Base-by-base conservation (phyloP, 2,329 filamentous ascomycete genomes). In the Ceratocystis papillata region DNA sequence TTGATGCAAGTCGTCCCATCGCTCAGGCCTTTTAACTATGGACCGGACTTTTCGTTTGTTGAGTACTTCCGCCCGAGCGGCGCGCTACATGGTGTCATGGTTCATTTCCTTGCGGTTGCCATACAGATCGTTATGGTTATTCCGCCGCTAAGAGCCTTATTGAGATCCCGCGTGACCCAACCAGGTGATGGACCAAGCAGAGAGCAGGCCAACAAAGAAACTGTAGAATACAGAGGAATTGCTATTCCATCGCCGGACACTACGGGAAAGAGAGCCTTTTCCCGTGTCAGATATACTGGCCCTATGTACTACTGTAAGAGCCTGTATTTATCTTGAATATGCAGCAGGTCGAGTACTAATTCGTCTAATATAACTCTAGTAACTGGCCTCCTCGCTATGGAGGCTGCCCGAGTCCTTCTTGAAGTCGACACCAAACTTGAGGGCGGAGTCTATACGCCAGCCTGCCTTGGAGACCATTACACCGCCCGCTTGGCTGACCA, bases 381-480 rank as follows among this genome's bases (percentile, higher is more conserved):
- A 63, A 90, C 87, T 3, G 88, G 81, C 0, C 72, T 85, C 20
- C 78, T 87, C 33, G 72, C 89, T 15, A 80, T 81, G 1, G 80
- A 90, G 70, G 87, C 81, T 12, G 88, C 87, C 3, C 76, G 82
- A 48, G 84, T 84, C 0, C 77, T 92, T 41, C 76, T 90, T 17
- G 79, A 87, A 67, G 85, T 87, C 48, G 79, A 85, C 15, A 75
- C 83, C 12, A 74, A 79, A 45, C 75, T 89, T 12, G 79, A 78
- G 1, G 88, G 88, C 20, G 88, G 88, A 2, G 76, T 90, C 28
- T 83, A 88, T 69, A 92, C 89, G 1, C 85, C 88, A 0, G 86
- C 88, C 0, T 87, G 83, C 65, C 76, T 92, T 1, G 88, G 88
- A 0, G 83, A 87, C 70, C 76, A 79, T 8, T 87, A 83, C 71